Conservation (phyloP, 768 basidiomycete species). For the Strobilomyces confusus region DNA sequence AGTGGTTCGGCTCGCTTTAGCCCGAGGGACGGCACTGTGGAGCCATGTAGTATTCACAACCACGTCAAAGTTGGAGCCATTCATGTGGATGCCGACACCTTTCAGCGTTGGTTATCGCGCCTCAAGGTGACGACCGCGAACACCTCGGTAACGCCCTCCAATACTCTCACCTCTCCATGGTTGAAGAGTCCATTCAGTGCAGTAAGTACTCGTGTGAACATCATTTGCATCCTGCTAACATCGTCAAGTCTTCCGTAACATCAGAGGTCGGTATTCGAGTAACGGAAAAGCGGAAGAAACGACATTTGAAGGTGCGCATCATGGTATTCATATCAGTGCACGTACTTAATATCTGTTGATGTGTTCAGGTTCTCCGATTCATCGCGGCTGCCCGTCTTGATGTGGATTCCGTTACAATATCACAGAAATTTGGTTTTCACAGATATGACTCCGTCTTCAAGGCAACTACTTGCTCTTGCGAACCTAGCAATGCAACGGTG, state of each 20-base stretch:
- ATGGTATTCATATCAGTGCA: background rate
- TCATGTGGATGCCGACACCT: constrained; percentile 44
- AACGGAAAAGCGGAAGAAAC: constrained; percentile 17
- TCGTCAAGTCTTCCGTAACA: constrained; percentile 14
- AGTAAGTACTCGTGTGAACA: constrained; percentile 13
- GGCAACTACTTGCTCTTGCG: constrained; percentile 37
- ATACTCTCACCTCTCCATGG: constrained; percentile 22
- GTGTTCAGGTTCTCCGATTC: constrained; percentile 18
- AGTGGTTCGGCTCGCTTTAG: constrained; percentile 51
- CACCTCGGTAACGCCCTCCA: background rate
- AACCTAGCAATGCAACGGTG: constrained; percentile 44
- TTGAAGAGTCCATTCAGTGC: constrained; percentile 25
- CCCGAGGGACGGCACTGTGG: constrained; percentile 51
- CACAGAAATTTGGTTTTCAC: constrained; percentile 31
- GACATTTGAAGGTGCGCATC: constrained; percentile 15
- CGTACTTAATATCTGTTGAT: constrained; percentile 2
- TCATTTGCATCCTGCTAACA: constrained; percentile 3
- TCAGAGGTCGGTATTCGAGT: constrained; percentile 14
- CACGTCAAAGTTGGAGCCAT: constrained; percentile 45
- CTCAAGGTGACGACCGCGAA: constrained; percentile 7
- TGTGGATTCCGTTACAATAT: constrained; percentile 46
- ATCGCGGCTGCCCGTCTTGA: constrained; percentile 42
- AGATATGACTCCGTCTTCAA: constrained; percentile 44
- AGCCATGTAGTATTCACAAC: constrained; percentile 49
- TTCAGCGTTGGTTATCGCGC: constrained; percentile 12